phyloP scores from a whole-genome alignment of 2,329 filamentous ascomycete genomes.

The Cryphonectria nitschkei region DNA sequence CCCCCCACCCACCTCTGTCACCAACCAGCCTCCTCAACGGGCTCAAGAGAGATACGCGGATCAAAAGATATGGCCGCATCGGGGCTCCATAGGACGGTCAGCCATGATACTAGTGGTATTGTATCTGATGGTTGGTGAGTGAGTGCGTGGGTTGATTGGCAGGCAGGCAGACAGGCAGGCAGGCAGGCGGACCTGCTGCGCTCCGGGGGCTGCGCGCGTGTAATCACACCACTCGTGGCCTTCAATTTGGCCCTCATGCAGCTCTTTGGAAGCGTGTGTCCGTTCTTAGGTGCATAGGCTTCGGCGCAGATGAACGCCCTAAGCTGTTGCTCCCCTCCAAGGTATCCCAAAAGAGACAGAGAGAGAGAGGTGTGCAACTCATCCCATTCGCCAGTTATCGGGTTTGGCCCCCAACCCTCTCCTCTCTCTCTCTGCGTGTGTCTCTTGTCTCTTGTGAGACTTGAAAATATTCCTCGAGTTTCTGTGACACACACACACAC shows the following conservation, averaged over 20 bases:
- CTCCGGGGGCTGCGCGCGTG: not conserved
- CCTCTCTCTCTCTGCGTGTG: no score
- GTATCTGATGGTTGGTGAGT: not conserved
- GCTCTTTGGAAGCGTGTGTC: not conserved
- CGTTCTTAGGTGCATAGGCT: conserved; percentile 12
- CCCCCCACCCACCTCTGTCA: not conserved
- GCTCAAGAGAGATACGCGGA: not conserved
- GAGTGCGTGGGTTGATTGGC: not conserved
- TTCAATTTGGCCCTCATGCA: conserved; percentile 8
- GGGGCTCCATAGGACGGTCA: not conserved
- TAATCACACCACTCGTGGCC: conserved; percentile 7
- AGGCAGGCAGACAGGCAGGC: no score
- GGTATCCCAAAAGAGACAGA: not conserved
- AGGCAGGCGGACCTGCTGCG: no score
- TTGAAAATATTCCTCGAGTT: not conserved
- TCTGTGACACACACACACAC: not conserved
- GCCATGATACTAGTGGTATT: conserved; percentile 1
- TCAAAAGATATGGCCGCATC: not conserved
- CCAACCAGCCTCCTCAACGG: not conserved
- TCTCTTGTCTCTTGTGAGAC: no score
- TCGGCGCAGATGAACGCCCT: conserved; percentile 21
- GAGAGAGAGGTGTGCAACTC: not conserved
- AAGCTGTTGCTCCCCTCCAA: not conserved
- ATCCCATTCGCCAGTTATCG: conserved; percentile 1
- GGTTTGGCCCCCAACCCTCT: not conserved